Base-by-base conservation (phyloP, 164 flowering plant species). In the Platanus orientalis region DNA sequence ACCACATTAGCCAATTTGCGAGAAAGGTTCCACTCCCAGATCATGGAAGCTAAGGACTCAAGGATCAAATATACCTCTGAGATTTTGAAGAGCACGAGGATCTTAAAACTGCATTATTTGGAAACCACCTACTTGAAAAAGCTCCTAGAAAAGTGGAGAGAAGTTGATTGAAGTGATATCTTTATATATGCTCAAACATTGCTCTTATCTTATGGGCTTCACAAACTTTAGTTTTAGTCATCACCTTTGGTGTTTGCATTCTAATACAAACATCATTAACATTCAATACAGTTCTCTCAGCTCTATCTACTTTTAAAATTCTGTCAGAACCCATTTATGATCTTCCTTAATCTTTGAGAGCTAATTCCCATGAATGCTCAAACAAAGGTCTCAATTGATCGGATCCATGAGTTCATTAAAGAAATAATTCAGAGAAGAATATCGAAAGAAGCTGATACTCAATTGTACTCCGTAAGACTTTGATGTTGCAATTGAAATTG, bases 131-230 rank as follows among this genome's bases (percentile, higher is more conserved):
- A 81, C 68, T 63, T 80, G 75, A 71, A 79, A 50, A 88, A 79
- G 60, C 57, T 91, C 20, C 75, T 21, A 78, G 97, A 72, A 83
- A 83, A 56, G 69, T 59, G 1, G 96, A 91, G 69, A 73, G 76
- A 54, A 68, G 68, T 28, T 84, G 84, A 83, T 66, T 88, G 64
- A 85, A 76, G 66, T 83, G 65, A 57, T 91, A 91, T 52, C 83
- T 91, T 23, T 89, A 85, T 32, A 79, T 85, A 16, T 77, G 90
- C 62, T 81, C 96, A 6, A 79, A 81, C 0, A 68, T 87, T 40
- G 86, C 92, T 25, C 87, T 87, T 63, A 83, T 91, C 69, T 91
- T 91, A 44, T 91, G 96, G 96, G 83, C 93, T 28, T 89, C 96
- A 7, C 97, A 96, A 29, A 80, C 97, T n/a, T 62, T 89, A 17